Evolutionary conservation across 2,329 filamentous ascomycete species (phyloP), one percentile per base, ranked within the genome.

Genomic region (Neoarthrinium moseri): DNA sequence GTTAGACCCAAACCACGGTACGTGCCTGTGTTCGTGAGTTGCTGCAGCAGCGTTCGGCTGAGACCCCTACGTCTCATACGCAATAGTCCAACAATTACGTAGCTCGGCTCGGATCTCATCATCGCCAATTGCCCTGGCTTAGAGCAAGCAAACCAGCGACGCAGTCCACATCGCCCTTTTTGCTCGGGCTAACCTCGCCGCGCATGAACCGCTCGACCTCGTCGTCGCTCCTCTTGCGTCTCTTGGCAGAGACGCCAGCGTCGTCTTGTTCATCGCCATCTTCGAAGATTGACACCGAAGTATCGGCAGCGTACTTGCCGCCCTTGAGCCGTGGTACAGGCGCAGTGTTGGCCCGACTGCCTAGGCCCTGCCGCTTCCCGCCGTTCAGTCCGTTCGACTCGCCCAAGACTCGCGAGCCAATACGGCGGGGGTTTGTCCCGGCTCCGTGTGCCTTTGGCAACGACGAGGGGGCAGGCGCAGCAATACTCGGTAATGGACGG

Each of bases 51-150:
- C n/a, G n/a, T n/a, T n/a, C n/a, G n/a, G n/a, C n/a, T n/a, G n/a
- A n/a, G n/a, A n/a, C n/a, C n/a, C n/a, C n/a, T n/a, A n/a, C n/a
- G n/a, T n/a, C n/a, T n/a, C n/a, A n/a, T n/a, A n/a, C n/a, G n/a
- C n/a, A n/a, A n/a, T n/a, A n/a, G n/a, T n/a, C n/a, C n/a, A n/a
- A n/a, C n/a, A n/a, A n/a, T n/a, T n/a, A n/a, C n/a, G n/a, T n/a
- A n/a, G n/a, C n/a, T n/a, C n/a, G n/a, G n/a, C n/a, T n/a, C n/a
- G n/a, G n/a, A n/a, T n/a, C n/a, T n/a, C n/a, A n/a, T 78, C 68
- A 87, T 60, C 82, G 79, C 91, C 91, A 96, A 60, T 89, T 89
- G n/a, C 91, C 92, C 68, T 95, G 89, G 58, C 90, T 95, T 36
- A 97, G 74, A 41, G 89, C 92, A 51, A 96, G 66, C 52, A 97